Conservation (phyloP, 768 basidiomycete species). For the Tricholoma matsutake region DNA sequence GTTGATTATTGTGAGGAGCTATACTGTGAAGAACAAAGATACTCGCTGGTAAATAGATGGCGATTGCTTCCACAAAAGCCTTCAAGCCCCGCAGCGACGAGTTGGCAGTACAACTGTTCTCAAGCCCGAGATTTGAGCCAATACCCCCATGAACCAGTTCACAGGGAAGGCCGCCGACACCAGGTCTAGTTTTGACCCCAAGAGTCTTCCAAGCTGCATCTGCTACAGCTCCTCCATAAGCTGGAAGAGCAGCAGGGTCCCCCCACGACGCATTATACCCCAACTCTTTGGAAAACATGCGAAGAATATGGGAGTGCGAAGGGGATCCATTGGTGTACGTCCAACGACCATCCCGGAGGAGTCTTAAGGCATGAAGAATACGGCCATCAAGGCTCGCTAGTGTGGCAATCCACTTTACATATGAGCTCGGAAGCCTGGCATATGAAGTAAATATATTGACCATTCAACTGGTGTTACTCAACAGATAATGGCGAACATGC, state of each 20-base stretch:
- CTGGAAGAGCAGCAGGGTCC: conserved; percentile 55
- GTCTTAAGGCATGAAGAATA: conserved; percentile 50
- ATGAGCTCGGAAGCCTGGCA: conserved; percentile 55
- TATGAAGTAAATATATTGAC: neutral
- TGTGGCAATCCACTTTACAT: conserved; percentile 75
- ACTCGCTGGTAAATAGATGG: conserved; percentile 71
- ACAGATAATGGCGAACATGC: conserved; percentile 1
- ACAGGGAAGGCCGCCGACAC: conserved; percentile 73
- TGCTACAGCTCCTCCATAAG: conserved; percentile 55
- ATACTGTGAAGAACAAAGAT: neutral
- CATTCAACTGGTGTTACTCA: neutral
- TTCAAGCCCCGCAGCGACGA: conserved; percentile 46
- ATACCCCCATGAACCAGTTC: conserved; percentile 67
- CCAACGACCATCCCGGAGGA: conserved; percentile 54
- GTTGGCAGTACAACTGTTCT: conserved; percentile 60
- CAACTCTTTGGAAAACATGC: conserved; percentile 48
- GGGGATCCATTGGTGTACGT: conserved; percentile 50
- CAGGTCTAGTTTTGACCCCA: conserved; percentile 47
- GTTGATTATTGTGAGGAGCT: conserved; percentile 4
- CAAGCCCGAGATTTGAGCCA: conserved; percentile 43
- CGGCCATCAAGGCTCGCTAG: conserved; percentile 67
- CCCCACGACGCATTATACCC: conserved; percentile 64
- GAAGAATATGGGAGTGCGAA: conserved; percentile 38
- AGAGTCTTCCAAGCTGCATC: conserved; percentile 53
- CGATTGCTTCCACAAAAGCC: conserved; percentile 61